These are phyloP conservation scores for Lactarius deliciosus DNA, from an alignment of 768 basidiomycete genomes.

Conservation along the genomic window DNA sequence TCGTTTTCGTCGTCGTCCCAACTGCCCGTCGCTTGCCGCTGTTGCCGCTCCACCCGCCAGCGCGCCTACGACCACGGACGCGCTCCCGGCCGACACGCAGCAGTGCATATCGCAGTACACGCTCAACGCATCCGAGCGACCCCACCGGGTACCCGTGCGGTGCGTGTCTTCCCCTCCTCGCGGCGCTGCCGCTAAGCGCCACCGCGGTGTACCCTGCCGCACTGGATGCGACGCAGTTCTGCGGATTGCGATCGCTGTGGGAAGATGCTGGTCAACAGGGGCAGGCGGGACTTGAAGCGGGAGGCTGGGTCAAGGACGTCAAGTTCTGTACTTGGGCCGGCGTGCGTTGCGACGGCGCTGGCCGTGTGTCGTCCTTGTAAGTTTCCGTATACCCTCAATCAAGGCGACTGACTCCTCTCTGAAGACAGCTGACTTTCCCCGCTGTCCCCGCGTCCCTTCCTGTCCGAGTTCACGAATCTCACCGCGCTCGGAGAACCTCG, in stretches of 20 bases:
- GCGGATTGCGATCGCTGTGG: constrained; percentile 46
- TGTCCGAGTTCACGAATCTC: constrained; percentile 41
- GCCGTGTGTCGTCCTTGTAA: constrained; percentile 44
- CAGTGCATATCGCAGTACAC: constrained; percentile 48
- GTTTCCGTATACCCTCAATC: constrained; percentile 29
- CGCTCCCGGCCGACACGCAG: constrained; percentile 42
- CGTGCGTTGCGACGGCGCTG: constrained; percentile 44
- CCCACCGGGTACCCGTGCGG: constrained; percentile 48
- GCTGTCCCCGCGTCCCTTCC: constrained; percentile 48
- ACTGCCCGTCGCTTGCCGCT: constrained; percentile 15
- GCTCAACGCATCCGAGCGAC: constrained; percentile 44
- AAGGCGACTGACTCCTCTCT: constrained; percentile 13
- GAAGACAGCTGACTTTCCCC: constrained; percentile 45
- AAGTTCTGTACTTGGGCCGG: constrained; percentile 50
- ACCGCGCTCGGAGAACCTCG: constrained; percentile 41
- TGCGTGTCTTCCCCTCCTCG: constrained; percentile 44
- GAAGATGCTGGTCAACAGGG: constrained; percentile 40
- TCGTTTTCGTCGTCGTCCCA: constrained; percentile 31
- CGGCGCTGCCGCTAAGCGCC: constrained; percentile 36
- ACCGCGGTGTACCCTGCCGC: constrained; percentile 37
- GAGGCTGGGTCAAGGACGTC: constrained; percentile 47
- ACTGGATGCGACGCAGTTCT: constrained; percentile 47
- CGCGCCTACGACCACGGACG: constrained; percentile 32
- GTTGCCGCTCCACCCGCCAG: constrained; percentile 25
- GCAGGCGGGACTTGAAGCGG: constrained; percentile 42